Evolutionary conservation across 768 basidiomycete species (phyloP).

Genomic region (Lactifluus volemus): DNA sequence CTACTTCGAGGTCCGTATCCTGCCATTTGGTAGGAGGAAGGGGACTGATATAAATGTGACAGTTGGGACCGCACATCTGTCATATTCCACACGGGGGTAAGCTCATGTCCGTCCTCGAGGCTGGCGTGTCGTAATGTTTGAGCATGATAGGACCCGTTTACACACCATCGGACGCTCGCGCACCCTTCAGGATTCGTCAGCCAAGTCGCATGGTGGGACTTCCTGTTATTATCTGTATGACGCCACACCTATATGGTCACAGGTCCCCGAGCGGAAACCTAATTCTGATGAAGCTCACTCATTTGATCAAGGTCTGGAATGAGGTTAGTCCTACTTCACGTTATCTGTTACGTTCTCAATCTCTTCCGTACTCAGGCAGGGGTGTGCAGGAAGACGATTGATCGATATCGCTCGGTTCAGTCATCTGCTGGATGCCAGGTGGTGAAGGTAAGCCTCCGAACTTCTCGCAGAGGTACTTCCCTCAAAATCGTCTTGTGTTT

Average conservation of each 20-base stretch:
- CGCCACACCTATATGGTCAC: neutral
- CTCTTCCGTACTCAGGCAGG: slow-evolving; percentile 40
- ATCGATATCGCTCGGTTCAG: slow-evolving; percentile 46
- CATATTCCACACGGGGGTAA: slow-evolving; percentile 56
- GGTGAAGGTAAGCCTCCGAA: slow-evolving; percentile 40
- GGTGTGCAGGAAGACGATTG: slow-evolving; percentile 58
- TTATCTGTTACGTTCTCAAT: neutral
- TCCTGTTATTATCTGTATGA: neutral
- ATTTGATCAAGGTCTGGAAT: slow-evolving; percentile 66
- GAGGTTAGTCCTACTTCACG: slow-evolving; percentile 36
- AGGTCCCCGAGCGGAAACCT: slow-evolving; percentile 59
- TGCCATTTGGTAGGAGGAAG: neutral
- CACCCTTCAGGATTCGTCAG: slow-evolving; percentile 67
- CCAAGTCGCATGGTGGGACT: slow-evolving; percentile 60
- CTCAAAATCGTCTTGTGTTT: neutral
- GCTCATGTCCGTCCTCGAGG: slow-evolving; percentile 19
- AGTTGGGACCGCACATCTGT: slow-evolving; percentile 68
- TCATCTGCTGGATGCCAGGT: slow-evolving; percentile 62
- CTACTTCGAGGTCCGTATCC: slow-evolving; percentile 50
- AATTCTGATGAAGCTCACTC: slow-evolving; percentile 55
- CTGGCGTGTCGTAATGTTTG: neutral
- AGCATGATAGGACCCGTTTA: slow-evolving; percentile 41
- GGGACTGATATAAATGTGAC: neutral
- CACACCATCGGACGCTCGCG: slow-evolving; percentile 53
- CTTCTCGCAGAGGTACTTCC: neutral